Conservation (phyloP, 768 basidiomycete species). For the Lentinula raphanica region DNA sequence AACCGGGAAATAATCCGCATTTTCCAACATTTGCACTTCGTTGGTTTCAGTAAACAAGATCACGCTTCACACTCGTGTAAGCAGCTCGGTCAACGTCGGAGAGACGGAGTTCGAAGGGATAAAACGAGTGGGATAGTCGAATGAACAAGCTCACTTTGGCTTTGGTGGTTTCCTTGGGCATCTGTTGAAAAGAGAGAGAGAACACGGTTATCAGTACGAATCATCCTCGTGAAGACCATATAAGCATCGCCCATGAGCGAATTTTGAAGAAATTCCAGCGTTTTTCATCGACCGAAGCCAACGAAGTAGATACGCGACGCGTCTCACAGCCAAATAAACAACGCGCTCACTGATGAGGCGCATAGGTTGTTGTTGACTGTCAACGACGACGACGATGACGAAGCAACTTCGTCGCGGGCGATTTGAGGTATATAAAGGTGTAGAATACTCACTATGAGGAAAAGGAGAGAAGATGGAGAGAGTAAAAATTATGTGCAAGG, state of each 20-base stretch:
- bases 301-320: constrained; percentile 28
- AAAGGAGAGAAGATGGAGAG: not conserved
- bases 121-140: constrained; percentile 13
- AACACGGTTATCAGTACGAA: constrained; percentile 20
- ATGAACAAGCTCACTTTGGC: constrained; percentile 40
- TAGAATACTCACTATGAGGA: constrained; percentile 12
- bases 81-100: not conserved
- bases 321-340: constrained; percentile 33
- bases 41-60: constrained; percentile 7
- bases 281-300: constrained; percentile 13
- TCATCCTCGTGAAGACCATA: constrained; percentile 22
- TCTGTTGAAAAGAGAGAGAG: constrained; percentile 31
- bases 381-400: constrained; percentile 21
- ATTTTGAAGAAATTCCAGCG: constrained; percentile 11
- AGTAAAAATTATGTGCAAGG: constrained; percentile 3
- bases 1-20: constrained; percentile 4
- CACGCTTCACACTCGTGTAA: constrained; percentile 1
- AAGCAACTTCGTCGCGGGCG: constrained; percentile 10
- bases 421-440: constrained; percentile 8
- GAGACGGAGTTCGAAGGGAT: constrained; percentile 11
- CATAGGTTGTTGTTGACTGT: constrained; percentile 7
- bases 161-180: constrained; percentile 59
- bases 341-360: constrained; percentile 10
- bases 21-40: constrained; percentile 2
- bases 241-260: constrained; percentile 14